Evolutionary conservation across 2,329 filamentous ascomycete genomes (phyloP).

Genomic region (Talaromyces funiculosus): DNA sequence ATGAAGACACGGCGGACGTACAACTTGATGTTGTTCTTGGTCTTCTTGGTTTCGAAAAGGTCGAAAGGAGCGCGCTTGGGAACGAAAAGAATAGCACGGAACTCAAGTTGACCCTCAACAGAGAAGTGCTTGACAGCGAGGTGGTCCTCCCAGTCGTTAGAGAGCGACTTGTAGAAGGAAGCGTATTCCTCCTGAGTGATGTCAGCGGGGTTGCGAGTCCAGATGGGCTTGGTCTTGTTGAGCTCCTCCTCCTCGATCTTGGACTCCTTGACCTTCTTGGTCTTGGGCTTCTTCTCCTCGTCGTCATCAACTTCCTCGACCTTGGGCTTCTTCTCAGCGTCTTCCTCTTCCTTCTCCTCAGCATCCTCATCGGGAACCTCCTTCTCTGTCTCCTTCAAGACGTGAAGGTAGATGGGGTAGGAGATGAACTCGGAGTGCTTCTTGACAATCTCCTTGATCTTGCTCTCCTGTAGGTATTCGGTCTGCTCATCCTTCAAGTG

Average conservation of each 20-base stretch:
- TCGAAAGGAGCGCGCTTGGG: conserved; percentile 99
- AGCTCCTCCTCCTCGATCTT: conserved; percentile 99
- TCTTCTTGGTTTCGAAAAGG: conserved; percentile 99
- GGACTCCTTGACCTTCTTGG: conserved; percentile 99
- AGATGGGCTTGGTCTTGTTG: conserved; percentile 99
- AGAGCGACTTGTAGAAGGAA: conserved; percentile 99
- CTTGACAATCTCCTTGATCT: conserved; percentile 99
- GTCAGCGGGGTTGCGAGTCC: conserved; percentile 95
- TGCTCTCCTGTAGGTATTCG: conserved; percentile 97
- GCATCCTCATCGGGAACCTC: conserved; percentile 96
- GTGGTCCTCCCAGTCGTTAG: conserved; percentile 99
- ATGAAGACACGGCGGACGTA: conserved; percentile 99
- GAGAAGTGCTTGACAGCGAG: conserved; percentile 99
- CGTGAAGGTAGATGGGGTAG: conserved; percentile 99
- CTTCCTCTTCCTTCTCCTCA: conserved; percentile 67
- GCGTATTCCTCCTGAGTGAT: conserved; percentile 96
- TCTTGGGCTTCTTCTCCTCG: conserved; percentile 86
- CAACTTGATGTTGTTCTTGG: conserved; percentile 99
- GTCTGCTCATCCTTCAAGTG: conserved; percentile 99
- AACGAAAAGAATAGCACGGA: conserved; percentile 98
- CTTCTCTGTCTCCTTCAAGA: conserved; percentile 97
- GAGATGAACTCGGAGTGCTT: conserved; percentile 99
- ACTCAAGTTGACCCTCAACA: conserved; percentile 99
- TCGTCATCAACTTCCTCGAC: conserved; percentile 88
- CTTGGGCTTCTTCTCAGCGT: conserved; percentile 90